Evolutionary conservation across 768 basidiomycete genomes (phyloP), one percentile per base, ranked within the genome.

Genomic region (Cantharellus anzutake): DNA sequence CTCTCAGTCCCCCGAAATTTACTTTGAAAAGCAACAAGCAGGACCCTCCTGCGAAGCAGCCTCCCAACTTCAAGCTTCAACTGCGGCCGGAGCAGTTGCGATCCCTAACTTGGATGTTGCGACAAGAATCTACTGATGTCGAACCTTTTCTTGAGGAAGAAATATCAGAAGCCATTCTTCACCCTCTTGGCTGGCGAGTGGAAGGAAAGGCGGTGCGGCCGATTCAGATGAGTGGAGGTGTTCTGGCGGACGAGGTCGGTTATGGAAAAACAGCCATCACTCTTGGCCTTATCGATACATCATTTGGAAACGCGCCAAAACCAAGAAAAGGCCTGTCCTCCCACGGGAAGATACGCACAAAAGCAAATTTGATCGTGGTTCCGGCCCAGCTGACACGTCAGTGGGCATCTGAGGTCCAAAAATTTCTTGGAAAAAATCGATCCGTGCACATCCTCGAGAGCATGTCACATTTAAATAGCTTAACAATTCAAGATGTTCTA

Each of bases 201-300:
- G 91, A 96, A 70, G 92, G 86, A 44, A 83, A 87, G 48, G 91
- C 86, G 2, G 81, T 86, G 64, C 73, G 91, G 41, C 79, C 83
- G 0, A 77, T 88, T 57, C 76, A 71, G 61, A 72, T 96, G 48
- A 78, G 86, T 59, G 92, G 93, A 16, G 92, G 93, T 5, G 92
- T 96, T 55, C 79, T 96, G 51, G 92, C 92, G 7, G 93, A 97
- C 66, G 85, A 93, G 72, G 93, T 97, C 62, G 93, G 93, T 57
- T 97, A 97, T 67, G 93, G 93, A 16, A 97, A 97, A 73, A 97
- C 93, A 0, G 92, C 91, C 29, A 93, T 96, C 64, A 91, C 89
- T 2, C 77, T 97, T 38, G 92, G 84, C 20, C 76, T 97, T 61
- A 84, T 96, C 63, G 86, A 90, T 66, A 82, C 83, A 66, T 75